Evolutionary conservation across 2,329 filamentous ascomycete species (phyloP).

Genomic region (Neopestalotiopsis sp.): DNA sequence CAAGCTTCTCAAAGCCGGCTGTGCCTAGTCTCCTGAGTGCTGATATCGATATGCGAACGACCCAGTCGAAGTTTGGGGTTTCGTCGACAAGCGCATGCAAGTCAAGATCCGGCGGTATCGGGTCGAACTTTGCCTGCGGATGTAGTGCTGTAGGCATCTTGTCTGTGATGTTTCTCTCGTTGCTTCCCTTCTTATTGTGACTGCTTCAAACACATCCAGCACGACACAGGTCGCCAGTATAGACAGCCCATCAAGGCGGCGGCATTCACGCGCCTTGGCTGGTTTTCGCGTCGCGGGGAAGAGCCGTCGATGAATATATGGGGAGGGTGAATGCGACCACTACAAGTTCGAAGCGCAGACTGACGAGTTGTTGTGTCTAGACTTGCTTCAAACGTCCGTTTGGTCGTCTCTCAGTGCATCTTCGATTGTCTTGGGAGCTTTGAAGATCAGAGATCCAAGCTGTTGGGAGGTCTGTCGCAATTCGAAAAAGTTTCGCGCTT

Average conservation of each 20-base stretch:
- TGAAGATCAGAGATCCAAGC: background rate
- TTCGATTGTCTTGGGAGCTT: background rate
- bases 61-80: conserved; percentile 86
- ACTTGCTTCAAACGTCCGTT: background rate
- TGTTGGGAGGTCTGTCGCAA: background rate
- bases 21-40: conserved; percentile 80
- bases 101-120: conserved; percentile 85
- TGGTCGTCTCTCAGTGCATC: background rate
- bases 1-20: conserved; percentile 83
- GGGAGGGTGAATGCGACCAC: background rate
- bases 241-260: background rate
- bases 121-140: conserved; percentile 89
- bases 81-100: conserved; percentile 76
- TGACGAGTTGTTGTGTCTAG: background rate
- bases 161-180: conserved; percentile 19
- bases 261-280: conserved; percentile 1
- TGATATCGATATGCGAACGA: conserved; percentile 77
- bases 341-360: background rate
- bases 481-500: background rate
- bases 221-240: background rate
- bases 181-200: background rate
- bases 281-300: conserved; percentile 10
- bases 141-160: conserved; percentile 77
- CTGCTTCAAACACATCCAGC: background rate
- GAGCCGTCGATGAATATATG: background rate